Conservation (phyloP, 2,329 filamentous ascomycete genomes). For the Ophiostoma quercus region DNA sequence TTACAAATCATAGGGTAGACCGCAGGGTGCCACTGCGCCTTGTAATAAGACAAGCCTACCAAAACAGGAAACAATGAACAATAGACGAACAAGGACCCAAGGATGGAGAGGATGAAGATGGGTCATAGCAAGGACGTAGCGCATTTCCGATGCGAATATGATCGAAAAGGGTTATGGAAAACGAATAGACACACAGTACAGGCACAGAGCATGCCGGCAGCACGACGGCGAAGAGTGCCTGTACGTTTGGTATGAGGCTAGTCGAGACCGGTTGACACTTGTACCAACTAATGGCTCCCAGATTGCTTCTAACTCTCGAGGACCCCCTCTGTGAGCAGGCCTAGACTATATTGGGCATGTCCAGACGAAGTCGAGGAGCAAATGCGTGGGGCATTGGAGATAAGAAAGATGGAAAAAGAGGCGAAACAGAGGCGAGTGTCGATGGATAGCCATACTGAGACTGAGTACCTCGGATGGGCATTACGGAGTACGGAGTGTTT, state of each 20-base stretch:
- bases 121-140: not conserved
- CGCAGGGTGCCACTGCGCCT: not conserved
- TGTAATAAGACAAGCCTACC: not conserved
- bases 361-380: conserved; percentile 19
- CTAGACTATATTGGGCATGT: conserved; percentile 20
- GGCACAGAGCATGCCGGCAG: not conserved
- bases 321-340: not conserved
- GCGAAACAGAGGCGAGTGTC: not conserved
- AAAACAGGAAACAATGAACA: not conserved
- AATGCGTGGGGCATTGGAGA: conserved; percentile 22
- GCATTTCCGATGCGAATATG: not conserved
- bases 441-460: not conserved
- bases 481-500: not conserved
- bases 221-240: not conserved
- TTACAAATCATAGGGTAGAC: not conserved
- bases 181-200: not conserved
- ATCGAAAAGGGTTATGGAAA: conserved; percentile 8
- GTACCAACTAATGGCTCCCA: not conserved
- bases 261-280: not conserved
- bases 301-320: not conserved
- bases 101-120: not conserved
- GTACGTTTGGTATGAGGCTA: not conserved
- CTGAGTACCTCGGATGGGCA: not conserved
- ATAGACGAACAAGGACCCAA: not conserved
- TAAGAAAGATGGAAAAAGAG: conserved; percentile 11